Evolutionary conservation across 768 basidiomycete genomes (phyloP).

Genomic region (Tulasnella sp.): DNA sequence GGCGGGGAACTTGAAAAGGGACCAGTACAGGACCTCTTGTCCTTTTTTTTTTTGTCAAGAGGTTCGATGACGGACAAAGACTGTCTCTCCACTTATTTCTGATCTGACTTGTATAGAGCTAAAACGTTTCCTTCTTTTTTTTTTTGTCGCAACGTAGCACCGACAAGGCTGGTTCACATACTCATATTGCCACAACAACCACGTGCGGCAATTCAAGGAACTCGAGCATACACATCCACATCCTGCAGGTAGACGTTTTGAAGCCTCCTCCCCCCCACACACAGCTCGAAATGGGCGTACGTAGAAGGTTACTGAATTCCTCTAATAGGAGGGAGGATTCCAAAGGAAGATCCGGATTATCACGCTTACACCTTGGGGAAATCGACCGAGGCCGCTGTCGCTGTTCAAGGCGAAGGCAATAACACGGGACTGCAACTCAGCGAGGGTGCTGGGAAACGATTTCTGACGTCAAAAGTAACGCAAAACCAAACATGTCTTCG

Average conservation of each 20-base stretch:
- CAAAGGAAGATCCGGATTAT: slow-evolving; percentile 68
- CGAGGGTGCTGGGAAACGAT: slow-evolving; percentile 69
- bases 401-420: slow-evolving; percentile 18
- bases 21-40: no score
- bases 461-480: slow-evolving; percentile 50
- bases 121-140: no score
- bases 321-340: slow-evolving; percentile 60
- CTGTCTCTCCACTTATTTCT: no score
- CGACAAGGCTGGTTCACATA: slow-evolving; percentile 96
- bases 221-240: slow-evolving; percentile 51
- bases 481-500: no score
- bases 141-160: no score
- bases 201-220: slow-evolving; percentile 95
- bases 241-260: slow-evolving; percentile 42
- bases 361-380: slow-evolving; percentile 59
- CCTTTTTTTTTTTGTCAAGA: no score
- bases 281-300: neutral
- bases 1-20: no score
- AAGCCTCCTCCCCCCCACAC: neutral
- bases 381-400: slow-evolving; percentile 49
- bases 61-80: no score
- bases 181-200: slow-evolving; percentile 86
- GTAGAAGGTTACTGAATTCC: neutral
- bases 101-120: no score
- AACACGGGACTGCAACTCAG: slow-evolving; percentile 33